These are phyloP conservation scores for Eucalyptus pumila DNA, from an alignment of 345 rosid species.

Conservation along the genomic window DNA sequence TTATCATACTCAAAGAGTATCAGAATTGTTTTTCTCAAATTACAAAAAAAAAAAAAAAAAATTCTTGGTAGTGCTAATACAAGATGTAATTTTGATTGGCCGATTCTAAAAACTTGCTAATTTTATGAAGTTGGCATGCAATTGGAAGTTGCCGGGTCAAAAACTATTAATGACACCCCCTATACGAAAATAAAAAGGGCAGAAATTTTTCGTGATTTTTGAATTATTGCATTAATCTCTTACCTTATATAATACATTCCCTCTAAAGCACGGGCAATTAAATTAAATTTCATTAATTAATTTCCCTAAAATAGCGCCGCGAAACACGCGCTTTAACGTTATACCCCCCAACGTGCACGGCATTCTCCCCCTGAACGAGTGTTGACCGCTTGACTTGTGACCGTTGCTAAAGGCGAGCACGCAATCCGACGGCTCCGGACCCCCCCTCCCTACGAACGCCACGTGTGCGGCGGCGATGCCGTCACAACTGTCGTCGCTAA, in stretches of 20 bases:
- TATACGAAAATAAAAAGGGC: background rate
- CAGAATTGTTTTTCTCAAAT: background rate
- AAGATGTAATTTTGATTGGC: background rate
- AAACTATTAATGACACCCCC: background rate
- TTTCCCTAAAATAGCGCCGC: background rate
- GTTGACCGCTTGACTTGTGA: background rate
- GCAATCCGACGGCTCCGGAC: background rate
- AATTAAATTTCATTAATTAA: background rate
- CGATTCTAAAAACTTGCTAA: background rate
- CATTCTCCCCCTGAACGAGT: background rate
- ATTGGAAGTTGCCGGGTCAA: background rate
- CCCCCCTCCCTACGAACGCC: background rate
- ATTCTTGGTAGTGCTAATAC: background rate
- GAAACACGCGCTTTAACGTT: background rate
- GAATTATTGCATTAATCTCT: background rate
- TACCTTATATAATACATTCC: background rate
- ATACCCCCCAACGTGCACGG: background rate
- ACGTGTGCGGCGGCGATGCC: background rate
- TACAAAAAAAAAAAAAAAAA: background rate
- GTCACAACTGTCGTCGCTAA: background rate
- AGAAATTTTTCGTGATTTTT: rapidly evolving
- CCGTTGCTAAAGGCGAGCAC: background rate
- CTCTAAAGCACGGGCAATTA: rapidly evolving
- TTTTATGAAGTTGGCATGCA: background rate
- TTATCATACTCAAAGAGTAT: background rate